Evolutionary conservation across 1,284 basidiomycete species (phyloP).

Genomic region (Papiliotrema nemorosa): DNA sequence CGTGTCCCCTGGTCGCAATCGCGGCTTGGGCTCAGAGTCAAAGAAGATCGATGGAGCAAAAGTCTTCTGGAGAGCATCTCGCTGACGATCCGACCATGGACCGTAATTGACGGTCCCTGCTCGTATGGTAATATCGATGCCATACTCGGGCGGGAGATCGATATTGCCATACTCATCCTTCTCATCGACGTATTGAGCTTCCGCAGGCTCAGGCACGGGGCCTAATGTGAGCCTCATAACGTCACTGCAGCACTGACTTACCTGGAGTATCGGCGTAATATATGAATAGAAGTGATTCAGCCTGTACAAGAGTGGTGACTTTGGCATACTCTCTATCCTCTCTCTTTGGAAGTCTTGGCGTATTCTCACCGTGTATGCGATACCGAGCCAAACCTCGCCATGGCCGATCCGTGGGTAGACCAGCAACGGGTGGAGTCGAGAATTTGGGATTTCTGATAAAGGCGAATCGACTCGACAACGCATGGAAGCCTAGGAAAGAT

Average conservation of each 20-base stretch:
- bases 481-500: slow-evolving; percentile 35
- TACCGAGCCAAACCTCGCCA: slow-evolving; percentile 54
- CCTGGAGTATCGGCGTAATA: slow-evolving; percentile 72
- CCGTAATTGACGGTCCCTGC: slow-evolving; percentile 77
- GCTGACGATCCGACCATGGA: slow-evolving; percentile 89
- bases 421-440: slow-evolving; percentile 33
- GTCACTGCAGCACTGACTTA: slow-evolving; percentile 3
- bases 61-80: slow-evolving; percentile 67
- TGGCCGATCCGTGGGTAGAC: slow-evolving; percentile 34
- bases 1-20: slow-evolving; percentile 67
- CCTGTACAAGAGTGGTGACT: slow-evolving; percentile 74
- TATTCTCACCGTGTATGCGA: slow-evolving; percentile 26
- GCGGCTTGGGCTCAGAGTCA: slow-evolving; percentile 57
- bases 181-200: slow-evolving; percentile 51
- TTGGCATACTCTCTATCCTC: slow-evolving; percentile 72
- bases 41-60: slow-evolving; percentile 80
- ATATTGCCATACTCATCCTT: slow-evolving; percentile 76
- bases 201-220: slow-evolving; percentile 37
- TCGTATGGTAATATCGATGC: slow-evolving; percentile 73
- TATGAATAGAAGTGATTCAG: slow-evolving; percentile 66
- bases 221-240: slow-evolving; percentile 51
- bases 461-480: slow-evolving; percentile 34
- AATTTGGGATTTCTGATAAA: slow-evolving; percentile 39
- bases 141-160: slow-evolving; percentile 85
- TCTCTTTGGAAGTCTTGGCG: slow-evolving; percentile 16